Conservation (phyloP, 768 basidiomycete species). For the Leccinum variicolor region DNA sequence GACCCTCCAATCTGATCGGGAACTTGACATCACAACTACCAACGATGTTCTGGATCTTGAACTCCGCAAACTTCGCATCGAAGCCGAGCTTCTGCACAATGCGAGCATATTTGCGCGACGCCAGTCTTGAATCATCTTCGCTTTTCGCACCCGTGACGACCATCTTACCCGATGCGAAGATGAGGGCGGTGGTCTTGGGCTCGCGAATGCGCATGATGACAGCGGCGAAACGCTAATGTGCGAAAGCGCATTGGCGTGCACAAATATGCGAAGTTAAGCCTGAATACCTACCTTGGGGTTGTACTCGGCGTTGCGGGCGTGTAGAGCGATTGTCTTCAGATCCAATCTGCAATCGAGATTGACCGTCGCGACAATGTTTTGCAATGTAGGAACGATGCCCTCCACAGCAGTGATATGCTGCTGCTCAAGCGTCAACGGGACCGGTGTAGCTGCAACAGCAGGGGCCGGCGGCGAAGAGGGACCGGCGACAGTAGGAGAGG, state of each 20-base stretch:
- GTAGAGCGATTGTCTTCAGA: conserved; percentile 96
- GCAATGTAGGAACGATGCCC: conserved; percentile 97
- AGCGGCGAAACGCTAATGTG: conserved; percentile 96
- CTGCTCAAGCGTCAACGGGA: conserved; percentile 79
- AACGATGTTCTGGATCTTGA: conserved; percentile 99
- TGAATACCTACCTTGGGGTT: conserved; percentile 95
- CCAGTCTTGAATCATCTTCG: conserved; percentile 94
- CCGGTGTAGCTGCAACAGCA: conserved; percentile 65
- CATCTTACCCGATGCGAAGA: conserved; percentile 99
- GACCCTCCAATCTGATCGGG: conserved; percentile 94
- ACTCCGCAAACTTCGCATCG: conserved; percentile 98
- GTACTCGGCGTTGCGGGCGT: conserved; percentile 98
- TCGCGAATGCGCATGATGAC: conserved; percentile 99
- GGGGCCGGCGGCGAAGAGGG: conserved; percentile 53
- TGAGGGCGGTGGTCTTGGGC: conserved; percentile 98
- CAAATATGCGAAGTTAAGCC: conserved; percentile 33
- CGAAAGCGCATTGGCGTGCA: conserved; percentile 60
- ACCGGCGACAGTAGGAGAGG: conserved; percentile 48
- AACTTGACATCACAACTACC: conserved; percentile 99
- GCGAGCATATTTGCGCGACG: conserved; percentile 97
- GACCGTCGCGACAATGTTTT: conserved; percentile 99
- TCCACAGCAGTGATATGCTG: conserved; percentile 96
- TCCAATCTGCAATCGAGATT: conserved; percentile 96
- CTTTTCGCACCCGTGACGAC: conserved; percentile 99
- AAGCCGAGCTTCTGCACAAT: conserved; percentile 99